Evolutionary conservation across 2,329 filamentous ascomycete species (phyloP), one percentile per base, ranked within the genome.

Genomic region (Ophiostoma ulmi): DNA sequence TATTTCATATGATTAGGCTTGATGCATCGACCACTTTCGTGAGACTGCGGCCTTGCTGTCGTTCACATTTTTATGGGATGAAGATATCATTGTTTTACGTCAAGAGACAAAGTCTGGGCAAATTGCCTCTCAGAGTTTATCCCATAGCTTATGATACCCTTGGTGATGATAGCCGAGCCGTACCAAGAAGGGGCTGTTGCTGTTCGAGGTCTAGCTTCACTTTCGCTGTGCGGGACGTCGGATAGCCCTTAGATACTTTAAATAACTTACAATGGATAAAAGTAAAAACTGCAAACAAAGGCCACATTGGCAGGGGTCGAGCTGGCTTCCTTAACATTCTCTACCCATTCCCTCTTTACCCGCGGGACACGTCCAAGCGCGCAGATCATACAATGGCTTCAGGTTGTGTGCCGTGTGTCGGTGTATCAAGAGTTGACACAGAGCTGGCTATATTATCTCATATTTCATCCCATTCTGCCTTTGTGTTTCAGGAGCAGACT

Each of bases 381-480:
- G 70, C 17, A 65, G 70, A 71, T 71, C 70, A 71, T 61, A 61
- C 70, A 71, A 64, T 31, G 67, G 58, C 44, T 20, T 48, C 44
- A 2, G n/a, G 44, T 13, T 48, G 44, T 48, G 44, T 48, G 44
- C 44, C 44, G 44, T 39, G 44, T 48, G 44, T 48, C 44, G 7
- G 44, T 48, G 41, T 44, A 5, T 48, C 44, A 6, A 20, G 17
- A 20, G 44, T 20, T 20, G 31, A 31, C 31, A 31, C 31, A 31
- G 31, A 31, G 31, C 4, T 31, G 31, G 17, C 8, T 48, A 20
- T 48, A n/a, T 1, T 48, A n/a, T n/a, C 17, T 48, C 3, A 48
- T 6, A 48, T 48, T 48, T 2, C n/a, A 7, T 20, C 17, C n/a
- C 44, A 20, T 48, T 20, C n/a, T 48, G n/a, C 44, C 44, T n/a